Percentiles rank a stretch among this genome's conserved stretches.
phyloP scores from a whole-genome alignment of 805 yeast genomes.

The Kluyveromyces nonfermentans region DNA sequence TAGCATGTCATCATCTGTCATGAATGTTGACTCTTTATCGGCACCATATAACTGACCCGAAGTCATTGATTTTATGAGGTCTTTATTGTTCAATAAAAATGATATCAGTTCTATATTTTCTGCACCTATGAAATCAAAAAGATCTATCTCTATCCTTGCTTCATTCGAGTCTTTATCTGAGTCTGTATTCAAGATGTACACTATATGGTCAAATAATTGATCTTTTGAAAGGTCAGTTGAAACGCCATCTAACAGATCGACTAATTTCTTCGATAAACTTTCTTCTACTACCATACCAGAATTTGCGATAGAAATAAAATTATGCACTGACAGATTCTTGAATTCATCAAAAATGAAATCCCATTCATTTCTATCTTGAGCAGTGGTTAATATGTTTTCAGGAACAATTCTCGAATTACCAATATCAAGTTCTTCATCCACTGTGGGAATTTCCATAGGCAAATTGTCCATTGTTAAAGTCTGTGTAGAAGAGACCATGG shows the following conservation, averaged over 20 bases:
- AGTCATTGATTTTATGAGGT: conserved; percentile 3
- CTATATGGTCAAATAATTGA: conserved; percentile 23
- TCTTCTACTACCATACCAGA: background rate
- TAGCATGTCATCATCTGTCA: conserved; percentile 48
- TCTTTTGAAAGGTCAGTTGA: conserved; percentile 27
- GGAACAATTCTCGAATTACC: conserved; percentile 26
- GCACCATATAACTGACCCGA: conserved; percentile 4
- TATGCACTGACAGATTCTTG: conserved; percentile 22
- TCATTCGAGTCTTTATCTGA: conserved; percentile 39
- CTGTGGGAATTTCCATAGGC: conserved; percentile 24
- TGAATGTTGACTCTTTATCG: conserved; percentile 24
- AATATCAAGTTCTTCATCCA: conserved; percentile 24
- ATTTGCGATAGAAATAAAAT: conserved; percentile 7
- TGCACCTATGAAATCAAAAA: conserved; percentile 77
- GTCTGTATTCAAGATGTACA: conserved; percentile 20
- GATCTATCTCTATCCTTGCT: conserved; percentile 56
- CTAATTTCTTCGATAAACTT: conserved; percentile 6
- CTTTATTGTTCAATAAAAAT: conserved; percentile 16
- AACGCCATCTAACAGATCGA: conserved; percentile 10
- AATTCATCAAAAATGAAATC: conserved; percentile 31
- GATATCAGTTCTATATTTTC: conserved; percentile 78
- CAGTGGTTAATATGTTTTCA: conserved; percentile 23
- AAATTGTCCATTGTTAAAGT: conserved; percentile 18
- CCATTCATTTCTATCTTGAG: conserved; percentile 33
- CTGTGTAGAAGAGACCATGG: conserved; percentile 45